phyloP scores from a whole-genome alignment of 2,329 filamentous ascomycete genomes.

The Cladosporium velox region DNA sequence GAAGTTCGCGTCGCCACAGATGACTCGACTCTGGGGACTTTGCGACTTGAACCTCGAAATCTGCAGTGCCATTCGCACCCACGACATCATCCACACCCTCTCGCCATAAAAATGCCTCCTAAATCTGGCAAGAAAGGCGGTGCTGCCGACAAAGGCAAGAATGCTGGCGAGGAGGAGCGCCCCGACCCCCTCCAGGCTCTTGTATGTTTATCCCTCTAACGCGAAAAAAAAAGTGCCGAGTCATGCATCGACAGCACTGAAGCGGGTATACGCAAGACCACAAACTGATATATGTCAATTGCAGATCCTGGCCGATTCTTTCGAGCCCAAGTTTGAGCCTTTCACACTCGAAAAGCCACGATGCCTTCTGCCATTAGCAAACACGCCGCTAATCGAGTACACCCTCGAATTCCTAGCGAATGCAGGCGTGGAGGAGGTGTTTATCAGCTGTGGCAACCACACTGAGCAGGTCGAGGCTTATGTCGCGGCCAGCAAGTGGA shows the following conservation, averaged over 20 bases:
- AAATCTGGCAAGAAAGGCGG: slow-evolving; percentile 43
- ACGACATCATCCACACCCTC: slow-evolving; percentile 22
- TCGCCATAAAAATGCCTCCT: slow-evolving; percentile 45
- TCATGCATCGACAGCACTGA: slow-evolving; percentile 11
- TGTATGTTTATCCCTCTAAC: slow-evolving; percentile 43
- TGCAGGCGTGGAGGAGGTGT: slow-evolving; percentile 92
- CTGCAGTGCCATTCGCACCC: neutral
- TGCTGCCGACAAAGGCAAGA: slow-evolving; percentile 41
- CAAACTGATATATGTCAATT: slow-evolving; percentile 24
- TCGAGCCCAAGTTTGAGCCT: slow-evolving; percentile 86
- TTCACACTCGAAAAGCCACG: slow-evolving; percentile 87
- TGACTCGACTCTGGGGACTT: slow-evolving; percentile 9
- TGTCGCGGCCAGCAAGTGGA: slow-evolving; percentile 74
- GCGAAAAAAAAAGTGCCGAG: slow-evolving; percentile 15
- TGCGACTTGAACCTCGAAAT: slow-evolving; percentile 3
- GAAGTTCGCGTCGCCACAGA: slow-evolving; percentile 2
- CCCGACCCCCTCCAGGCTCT: slow-evolving; percentile 66
- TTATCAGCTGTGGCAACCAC: slow-evolving; percentile 86
- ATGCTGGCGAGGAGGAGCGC: slow-evolving; percentile 55
- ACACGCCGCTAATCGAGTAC: slow-evolving; percentile 94
- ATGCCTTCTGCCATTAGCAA: slow-evolving; percentile 91
- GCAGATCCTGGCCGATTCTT: slow-evolving; percentile 88
- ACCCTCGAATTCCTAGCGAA: slow-evolving; percentile 94
- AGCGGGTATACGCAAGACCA: slow-evolving; percentile 19
- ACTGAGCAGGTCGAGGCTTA: slow-evolving; percentile 85